These are phyloP conservation scores for Yamagishiella unicocca DNA, from an alignment of 139 green algal genomes.

Conservation along the genomic window DNA sequence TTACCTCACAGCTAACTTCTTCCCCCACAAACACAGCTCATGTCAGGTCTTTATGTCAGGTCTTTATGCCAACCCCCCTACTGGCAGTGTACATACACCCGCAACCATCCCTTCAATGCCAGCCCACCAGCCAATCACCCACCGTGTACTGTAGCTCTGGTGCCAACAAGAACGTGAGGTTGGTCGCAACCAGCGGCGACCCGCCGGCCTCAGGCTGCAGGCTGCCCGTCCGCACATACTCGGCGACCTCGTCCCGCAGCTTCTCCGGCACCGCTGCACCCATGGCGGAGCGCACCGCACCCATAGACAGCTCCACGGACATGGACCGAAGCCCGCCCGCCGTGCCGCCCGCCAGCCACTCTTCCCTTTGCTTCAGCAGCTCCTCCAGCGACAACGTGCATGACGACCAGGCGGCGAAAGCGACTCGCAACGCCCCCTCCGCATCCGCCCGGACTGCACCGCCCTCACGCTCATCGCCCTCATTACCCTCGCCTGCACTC, in stretches of 20 bases:
- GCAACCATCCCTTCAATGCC: too few species aligned
- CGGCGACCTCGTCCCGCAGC: neutral
- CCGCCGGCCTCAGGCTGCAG: neutral
- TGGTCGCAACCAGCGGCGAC: neutral
- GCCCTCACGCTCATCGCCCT: neutral
- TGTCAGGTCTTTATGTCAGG: too few species aligned
- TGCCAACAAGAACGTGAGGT: slow-evolving; percentile 40
- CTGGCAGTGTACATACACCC: too few species aligned
- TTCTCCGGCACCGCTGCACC: neutral
- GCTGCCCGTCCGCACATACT: slow-evolving; percentile 26
- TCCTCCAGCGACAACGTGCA: slow-evolving; percentile 20
- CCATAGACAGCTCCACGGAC: slow-evolving; percentile 40
- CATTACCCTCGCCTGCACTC: neutral
- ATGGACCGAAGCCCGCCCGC: neutral
- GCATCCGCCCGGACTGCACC: neutral
- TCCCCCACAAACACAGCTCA: too few species aligned
- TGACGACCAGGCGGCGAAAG: slow-evolving; percentile 14
- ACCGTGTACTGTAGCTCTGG: slow-evolving; percentile 54
- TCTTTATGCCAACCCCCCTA: too few species aligned
- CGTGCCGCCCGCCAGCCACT: neutral
- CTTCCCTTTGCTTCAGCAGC: slow-evolving; percentile 4
- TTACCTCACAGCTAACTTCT: too few species aligned
- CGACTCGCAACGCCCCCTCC: slow-evolving; percentile 4
- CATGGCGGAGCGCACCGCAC: neutral
- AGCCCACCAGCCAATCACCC: neutral